phyloP scores from a whole-genome alignment of 148 eudicot species.

The Rhododendron kiyosumense region DNA sequence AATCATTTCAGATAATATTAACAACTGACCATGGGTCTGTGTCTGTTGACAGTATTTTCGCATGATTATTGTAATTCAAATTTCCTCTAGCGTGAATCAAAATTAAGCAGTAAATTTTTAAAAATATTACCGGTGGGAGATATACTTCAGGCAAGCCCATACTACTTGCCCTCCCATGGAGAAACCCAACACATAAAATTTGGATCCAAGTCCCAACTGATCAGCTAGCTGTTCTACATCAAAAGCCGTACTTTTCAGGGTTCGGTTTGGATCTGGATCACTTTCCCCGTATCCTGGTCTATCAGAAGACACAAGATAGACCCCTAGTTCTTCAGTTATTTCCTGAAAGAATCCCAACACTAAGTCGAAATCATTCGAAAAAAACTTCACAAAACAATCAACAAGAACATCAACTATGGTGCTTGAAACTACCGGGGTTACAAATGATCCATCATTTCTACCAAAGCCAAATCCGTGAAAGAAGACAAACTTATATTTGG shows the following conservation, averaged over 20 bases:
- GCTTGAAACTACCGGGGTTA: constrained; percentile 15
- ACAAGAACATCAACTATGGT: background rate
- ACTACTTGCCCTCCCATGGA: constrained; percentile 66
- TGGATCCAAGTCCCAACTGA: constrained; percentile 50
- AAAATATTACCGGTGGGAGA: constrained; percentile 48
- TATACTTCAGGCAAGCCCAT: constrained; percentile 69
- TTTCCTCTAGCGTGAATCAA: background rate
- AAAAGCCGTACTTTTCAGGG: constrained; percentile 39
- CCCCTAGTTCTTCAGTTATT: constrained; percentile 39
- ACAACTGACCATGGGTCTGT: background rate
- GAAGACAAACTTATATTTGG: constrained; percentile 43
- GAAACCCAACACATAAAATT: constrained; percentile 52
- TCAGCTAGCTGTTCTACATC: constrained; percentile 77
- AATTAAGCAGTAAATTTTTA: background rate
- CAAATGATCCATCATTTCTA: constrained; percentile 22
- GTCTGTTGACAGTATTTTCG: too few species aligned
- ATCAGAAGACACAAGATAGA: constrained; percentile 55
- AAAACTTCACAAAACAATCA: constrained; percentile 8
- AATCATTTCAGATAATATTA: background rate
- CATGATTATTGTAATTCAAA: background rate
- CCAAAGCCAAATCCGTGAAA: constrained; percentile 42
- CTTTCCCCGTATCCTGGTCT: constrained; percentile 88
- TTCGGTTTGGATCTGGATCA: constrained; percentile 63
- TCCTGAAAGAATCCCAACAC: constrained; percentile 26
- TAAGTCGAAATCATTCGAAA: background rate